phyloP scores from a whole-genome alignment of 2,329 filamentous ascomycete species.

The Colletotrichum kahawae region DNA sequence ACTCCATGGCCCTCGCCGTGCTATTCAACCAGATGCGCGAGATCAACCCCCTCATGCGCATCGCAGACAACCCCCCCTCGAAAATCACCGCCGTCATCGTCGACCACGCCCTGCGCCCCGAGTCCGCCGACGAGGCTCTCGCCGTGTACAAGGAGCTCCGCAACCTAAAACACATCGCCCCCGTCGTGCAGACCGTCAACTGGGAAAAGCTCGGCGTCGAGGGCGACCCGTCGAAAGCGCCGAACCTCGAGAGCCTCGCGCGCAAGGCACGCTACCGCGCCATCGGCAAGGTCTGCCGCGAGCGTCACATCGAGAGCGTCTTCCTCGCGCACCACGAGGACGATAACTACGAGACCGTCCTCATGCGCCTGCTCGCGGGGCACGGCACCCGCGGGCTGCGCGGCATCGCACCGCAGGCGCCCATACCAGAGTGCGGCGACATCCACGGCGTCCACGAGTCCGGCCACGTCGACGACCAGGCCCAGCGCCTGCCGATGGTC shows the following conservation, averaged over 20 bases:
- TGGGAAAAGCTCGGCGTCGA: conserved; percentile 50
- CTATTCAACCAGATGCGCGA: conserved; percentile 63
- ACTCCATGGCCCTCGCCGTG: conserved; percentile 94
- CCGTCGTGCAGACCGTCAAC: conserved; percentile 37
- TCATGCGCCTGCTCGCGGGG: conserved; percentile 76
- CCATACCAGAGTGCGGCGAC: conserved; percentile 85
- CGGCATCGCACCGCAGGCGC: conserved; percentile 68
- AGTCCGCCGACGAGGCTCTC: conserved; percentile 57
- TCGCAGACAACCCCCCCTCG: conserved; percentile 50
- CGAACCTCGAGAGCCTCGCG: conserved; percentile 79
- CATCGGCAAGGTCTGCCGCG: conserved; percentile 66
- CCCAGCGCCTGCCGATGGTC: conserved; percentile 37
- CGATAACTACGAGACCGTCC: conserved; percentile 88
- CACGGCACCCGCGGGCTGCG: conserved; percentile 73
- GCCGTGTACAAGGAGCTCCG: conserved; percentile 47
- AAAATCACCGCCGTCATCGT: conserved; percentile 55
- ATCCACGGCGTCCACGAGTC: conserved; percentile 75
- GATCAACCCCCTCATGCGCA: conserved; percentile 34
- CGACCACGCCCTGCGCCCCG: conserved; percentile 62
- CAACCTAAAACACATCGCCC: conserved; percentile 32
- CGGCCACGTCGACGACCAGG: conserved; percentile 58
- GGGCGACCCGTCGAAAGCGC: conserved; percentile 40
- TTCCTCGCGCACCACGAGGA: conserved; percentile 88
- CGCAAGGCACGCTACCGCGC: conserved; percentile 75
- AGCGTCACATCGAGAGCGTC: conserved; percentile 59